Base-by-base conservation (phyloP, 345 rosid genomes). In the Lumnitzera littorea region DNA sequence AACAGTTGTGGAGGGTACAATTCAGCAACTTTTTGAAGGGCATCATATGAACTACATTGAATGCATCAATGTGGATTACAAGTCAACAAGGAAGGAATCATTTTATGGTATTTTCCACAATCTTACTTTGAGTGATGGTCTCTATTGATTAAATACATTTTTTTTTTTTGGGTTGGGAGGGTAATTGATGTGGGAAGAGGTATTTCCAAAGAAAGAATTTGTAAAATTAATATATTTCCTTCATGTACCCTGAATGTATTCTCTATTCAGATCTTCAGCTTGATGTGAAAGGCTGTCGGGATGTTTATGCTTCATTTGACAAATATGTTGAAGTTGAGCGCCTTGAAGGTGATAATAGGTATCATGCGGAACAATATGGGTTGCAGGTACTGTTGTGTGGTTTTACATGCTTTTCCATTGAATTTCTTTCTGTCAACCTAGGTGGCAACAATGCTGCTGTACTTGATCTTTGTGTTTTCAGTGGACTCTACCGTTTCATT, bases 241-340 rank as follows among this genome's bases (percentile, higher is more conserved):
- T 1, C 20, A 50, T 13, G 51, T 17, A 20, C 23, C 14, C 11
- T 36, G 1, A 36, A 36, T 36, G 43, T 7, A 36, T 4, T 36
- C 43, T 36, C 43, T 36, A 36, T 48, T 58, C 70, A 86, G 94
- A 86, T 78, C 87, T 86, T 60, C 94, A 86, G 82, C 94, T 86
- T 69, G 94, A 86, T 71, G 94, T 86, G 60, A 86, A 86, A 82
- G 94, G 94, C 29, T 86, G 89, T 65, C 80, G 76, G 36, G 89
- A 86, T 78, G 85, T 86, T 56, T 86, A 86, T 74, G 85, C 87
- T 49, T 86, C 94, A 61, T 84, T 86, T 78, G 94, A 86, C 71
- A 84, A 84, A 67, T 86, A 86, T 61, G 89, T 86, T 23, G 94
- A 86, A 76, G 94, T 86, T 55, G 94, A 86, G 68, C 78, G 79